Conservation (phyloP, 176 grass and related monocot species). For the Cenchrus fungigraminus region DNA sequence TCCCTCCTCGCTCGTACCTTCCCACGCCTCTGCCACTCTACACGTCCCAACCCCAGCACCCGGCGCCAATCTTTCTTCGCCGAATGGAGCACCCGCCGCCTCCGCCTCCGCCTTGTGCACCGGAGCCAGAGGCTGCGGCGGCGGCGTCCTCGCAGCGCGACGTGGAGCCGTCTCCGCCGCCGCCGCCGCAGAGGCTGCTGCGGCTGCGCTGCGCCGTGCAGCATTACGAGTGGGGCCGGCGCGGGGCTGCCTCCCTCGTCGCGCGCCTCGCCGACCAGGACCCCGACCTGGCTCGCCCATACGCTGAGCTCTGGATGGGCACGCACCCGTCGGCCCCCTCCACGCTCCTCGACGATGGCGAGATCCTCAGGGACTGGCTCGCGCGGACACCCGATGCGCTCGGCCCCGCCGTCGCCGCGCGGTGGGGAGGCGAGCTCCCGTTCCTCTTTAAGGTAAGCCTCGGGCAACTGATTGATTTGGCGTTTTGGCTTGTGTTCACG, state of each 20-base stretch:
- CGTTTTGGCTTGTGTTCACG: background rate
- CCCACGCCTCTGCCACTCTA: too few species aligned
- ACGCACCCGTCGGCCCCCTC: slow-evolving; percentile 79
- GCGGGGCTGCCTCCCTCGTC: slow-evolving; percentile 55
- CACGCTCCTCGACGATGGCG: slow-evolving; percentile 25
- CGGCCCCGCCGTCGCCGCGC: slow-evolving; percentile 55
- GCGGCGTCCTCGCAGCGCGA: background rate
- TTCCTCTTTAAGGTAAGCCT: slow-evolving; percentile 84
- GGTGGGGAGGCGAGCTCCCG: slow-evolving; percentile 71
- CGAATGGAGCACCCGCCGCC: background rate
- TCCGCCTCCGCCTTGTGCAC: background rate
- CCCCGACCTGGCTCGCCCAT: slow-evolving; percentile 48
- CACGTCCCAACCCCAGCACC: too few species aligned
- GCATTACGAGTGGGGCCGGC: slow-evolving; percentile 81
- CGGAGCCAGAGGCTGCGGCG: too few species aligned
- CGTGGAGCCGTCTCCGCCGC: background rate
- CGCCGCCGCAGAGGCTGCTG: slow-evolving; percentile 14
- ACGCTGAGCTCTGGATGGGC: slow-evolving; percentile 96
- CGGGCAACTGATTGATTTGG: background rate
- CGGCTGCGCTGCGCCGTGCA: slow-evolving; percentile 68
- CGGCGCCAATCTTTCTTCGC: too few species aligned
- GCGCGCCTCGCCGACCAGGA: slow-evolving; percentile 50
- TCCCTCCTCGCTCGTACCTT: too few species aligned
- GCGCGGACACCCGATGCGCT: slow-evolving; percentile 47
- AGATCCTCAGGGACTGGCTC: slow-evolving; percentile 67